A percentile compares a stretch with the other conserved stretches of the same genome.
These are phyloP conservation scores for Aspergillus awamori DNA, from an alignment of 2,329 filamentous ascomycete genomes.

Conservation along the genomic window DNA sequence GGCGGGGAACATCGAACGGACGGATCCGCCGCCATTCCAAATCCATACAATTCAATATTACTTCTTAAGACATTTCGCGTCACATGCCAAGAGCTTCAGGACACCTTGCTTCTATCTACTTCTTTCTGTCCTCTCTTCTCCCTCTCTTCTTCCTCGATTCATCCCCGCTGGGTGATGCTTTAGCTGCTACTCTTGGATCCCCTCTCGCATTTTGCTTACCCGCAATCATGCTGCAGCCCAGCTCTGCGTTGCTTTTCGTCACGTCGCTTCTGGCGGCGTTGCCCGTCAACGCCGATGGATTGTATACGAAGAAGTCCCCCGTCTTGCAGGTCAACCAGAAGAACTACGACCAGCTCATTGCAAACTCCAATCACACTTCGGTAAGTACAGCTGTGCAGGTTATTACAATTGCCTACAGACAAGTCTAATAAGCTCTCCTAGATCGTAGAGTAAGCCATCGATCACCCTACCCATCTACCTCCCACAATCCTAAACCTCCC, in stretches of 20 bases:
- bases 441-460: slow-evolving; percentile 55
- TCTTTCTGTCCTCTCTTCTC: slow-evolving; percentile 12
- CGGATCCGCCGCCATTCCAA: too few species aligned
- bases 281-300: slow-evolving; percentile 66
- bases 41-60: too few species aligned
- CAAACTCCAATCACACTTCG: slow-evolving; percentile 86
- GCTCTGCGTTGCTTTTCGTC: slow-evolving; percentile 53
- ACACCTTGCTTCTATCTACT: slow-evolving; percentile 40
- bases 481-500: slow-evolving; percentile 17
- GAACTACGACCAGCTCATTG: slow-evolving; percentile 80
- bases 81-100: slow-evolving; percentile 46
- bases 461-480: slow-evolving; percentile 17
- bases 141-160: not conserved
- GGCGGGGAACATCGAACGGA: too few species aligned
- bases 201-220: not conserved
- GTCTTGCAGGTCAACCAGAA: slow-evolving; percentile 81
- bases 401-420: slow-evolving; percentile 12
- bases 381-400: slow-evolving; percentile 57
- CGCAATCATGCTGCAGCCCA: slow-evolving; percentile 37
- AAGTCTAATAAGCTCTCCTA: slow-evolving; percentile 29
- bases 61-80: slow-evolving; percentile 9
- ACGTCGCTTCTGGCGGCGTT: slow-evolving; percentile 67
- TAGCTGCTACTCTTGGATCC: not conserved
- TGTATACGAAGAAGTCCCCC: slow-evolving; percentile 85
- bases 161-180: not conserved